A percentile compares a stretch with the other conserved stretches of the same genome.
Conservation (phyloP, 1,284 basidiomycete species). For the Cryptococcus hybrid region DNA sequence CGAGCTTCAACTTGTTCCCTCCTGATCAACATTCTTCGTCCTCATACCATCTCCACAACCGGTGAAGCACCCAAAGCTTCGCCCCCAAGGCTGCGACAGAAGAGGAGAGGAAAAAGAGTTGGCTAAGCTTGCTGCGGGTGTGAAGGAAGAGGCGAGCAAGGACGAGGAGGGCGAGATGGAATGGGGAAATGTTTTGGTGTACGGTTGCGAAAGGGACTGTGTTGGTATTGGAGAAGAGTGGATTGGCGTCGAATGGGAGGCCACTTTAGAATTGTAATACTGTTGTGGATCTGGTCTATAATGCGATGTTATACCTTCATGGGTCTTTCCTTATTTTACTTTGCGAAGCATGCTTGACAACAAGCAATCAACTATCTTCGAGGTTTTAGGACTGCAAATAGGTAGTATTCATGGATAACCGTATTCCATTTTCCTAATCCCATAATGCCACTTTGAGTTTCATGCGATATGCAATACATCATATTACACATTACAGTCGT, state of each 20-base stretch:
- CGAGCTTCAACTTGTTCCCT: conserved; percentile 50
- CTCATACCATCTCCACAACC: conserved; percentile 31
- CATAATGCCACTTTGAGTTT: background rate
- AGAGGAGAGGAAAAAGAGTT: conserved; percentile 44
- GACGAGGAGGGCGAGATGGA: conserved; percentile 46
- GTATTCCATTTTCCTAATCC: background rate
- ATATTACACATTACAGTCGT: background rate
- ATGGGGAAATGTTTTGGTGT: conserved; percentile 50
- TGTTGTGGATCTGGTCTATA: background rate
- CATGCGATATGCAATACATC: background rate
- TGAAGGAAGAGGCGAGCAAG: conserved; percentile 16
- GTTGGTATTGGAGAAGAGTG: conserved; percentile 49
- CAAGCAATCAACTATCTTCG: background rate
- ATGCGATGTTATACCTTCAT: background rate
- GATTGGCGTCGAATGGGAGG: conserved; percentile 51
- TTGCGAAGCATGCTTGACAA: background rate
- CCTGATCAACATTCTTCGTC: conserved; percentile 44
- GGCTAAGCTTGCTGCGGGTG: conserved; percentile 25
- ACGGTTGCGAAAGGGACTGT: conserved; percentile 48
- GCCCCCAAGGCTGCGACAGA: conserved; percentile 21
- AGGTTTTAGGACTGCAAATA: background rate
- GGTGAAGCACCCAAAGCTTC: conserved; percentile 13
- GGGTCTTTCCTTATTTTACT: background rate
- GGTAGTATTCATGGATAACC: background rate
- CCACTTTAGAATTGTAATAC: background rate